Evolutionary conservation across 1,284 basidiomycete species (phyloP).

Genomic region (Austroboletus niveus): DNA sequence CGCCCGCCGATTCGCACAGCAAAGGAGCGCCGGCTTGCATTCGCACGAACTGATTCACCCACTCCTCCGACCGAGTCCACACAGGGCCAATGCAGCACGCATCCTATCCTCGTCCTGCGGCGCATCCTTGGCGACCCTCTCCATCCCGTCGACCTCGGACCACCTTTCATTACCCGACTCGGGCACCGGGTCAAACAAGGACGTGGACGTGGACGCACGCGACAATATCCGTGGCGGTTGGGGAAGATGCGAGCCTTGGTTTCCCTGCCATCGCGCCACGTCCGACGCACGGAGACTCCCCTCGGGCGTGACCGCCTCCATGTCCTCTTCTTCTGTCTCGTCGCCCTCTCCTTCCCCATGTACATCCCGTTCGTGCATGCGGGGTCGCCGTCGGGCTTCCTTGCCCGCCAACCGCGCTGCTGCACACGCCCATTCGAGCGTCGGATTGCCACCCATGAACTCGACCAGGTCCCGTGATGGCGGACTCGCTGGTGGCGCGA

Average conservation of each 20-base stretch:
- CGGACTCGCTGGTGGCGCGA: slow-evolving; percentile 49
- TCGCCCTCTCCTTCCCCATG: slow-evolving; percentile 14
- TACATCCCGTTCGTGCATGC: neutral
- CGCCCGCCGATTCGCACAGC: too few species aligned
- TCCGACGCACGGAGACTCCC: slow-evolving; percentile 29
- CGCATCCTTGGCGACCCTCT: slow-evolving; percentile 18
- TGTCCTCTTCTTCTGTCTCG: slow-evolving; percentile 37
- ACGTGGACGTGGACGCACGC: neutral
- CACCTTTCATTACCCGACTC: slow-evolving; percentile 3
- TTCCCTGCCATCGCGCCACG: slow-evolving; percentile 4
- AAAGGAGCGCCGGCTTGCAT: too few species aligned
- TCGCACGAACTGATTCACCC: slow-evolving; percentile 8
- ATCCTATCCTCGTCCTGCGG: slow-evolving; percentile 61
- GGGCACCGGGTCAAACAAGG: neutral
- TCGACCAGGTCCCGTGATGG: slow-evolving; percentile 48
- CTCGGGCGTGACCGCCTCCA: slow-evolving; percentile 41
- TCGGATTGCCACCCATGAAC: slow-evolving; percentile 48
- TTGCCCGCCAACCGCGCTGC: slow-evolving; percentile 42
- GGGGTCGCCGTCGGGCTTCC: slow-evolving; percentile 11
- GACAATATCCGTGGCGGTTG: neutral
- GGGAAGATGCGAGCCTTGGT: slow-evolving; percentile 1
- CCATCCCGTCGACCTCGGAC: slow-evolving; percentile 3
- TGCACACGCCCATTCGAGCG: slow-evolving; percentile 74
- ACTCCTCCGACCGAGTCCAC: slow-evolving; percentile 48
- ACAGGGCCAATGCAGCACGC: slow-evolving; percentile 59